A percentile compares a stretch with the other conserved stretches of the same genome.
phyloP scores from a whole-genome alignment of 2,329 filamentous ascomycete species.

The Neodidymelliopsis sp. region DNA sequence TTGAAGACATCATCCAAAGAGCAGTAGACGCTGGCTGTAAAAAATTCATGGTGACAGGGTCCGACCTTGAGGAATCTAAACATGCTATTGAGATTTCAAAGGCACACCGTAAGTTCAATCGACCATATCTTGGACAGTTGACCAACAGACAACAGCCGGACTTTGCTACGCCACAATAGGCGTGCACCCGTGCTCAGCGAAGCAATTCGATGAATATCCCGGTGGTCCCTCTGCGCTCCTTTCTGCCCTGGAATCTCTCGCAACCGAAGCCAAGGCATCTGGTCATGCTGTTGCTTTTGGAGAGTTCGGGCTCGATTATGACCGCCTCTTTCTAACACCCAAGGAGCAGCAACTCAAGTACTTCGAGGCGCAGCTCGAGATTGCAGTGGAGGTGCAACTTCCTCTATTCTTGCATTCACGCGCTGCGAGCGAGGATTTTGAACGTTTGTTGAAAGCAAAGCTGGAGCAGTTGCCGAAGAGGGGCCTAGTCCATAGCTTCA shows the following conservation, averaged over 20 bases:
- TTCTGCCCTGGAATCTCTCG: conserved; percentile 68
- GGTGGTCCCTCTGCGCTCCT: conserved; percentile 65
- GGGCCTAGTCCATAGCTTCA: conserved; percentile 94
- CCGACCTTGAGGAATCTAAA: conserved; percentile 78
- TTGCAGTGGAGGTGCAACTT: conserved; percentile 78
- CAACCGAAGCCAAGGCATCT: conserved; percentile 63
- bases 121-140: no score
- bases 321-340: conserved; percentile 82
- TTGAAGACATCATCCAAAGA: conserved; percentile 78
- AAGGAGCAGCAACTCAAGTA: conserved; percentile 82
- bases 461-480: conserved; percentile 73
- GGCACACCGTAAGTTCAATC: conserved; percentile 70
- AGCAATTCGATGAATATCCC: conserved; percentile 73
- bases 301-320: conserved; percentile 96
- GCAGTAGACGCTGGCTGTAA: conserved; percentile 79
- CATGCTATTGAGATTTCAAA: conserved; percentile 77
- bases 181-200: conserved; percentile 89
- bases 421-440: conserved; percentile 70
- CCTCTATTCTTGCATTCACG: conserved; percentile 93
- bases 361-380: conserved; percentile 81
- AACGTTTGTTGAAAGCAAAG: conserved; percentile 69
- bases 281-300: conserved; percentile 81
- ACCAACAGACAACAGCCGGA: conserved; percentile 62
- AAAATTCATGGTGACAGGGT: conserved; percentile 94
- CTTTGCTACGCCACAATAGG: conserved; percentile 90